Conservation (phyloP, 192 early-diverging fungal genomes). For the Backusella sp. region DNA sequence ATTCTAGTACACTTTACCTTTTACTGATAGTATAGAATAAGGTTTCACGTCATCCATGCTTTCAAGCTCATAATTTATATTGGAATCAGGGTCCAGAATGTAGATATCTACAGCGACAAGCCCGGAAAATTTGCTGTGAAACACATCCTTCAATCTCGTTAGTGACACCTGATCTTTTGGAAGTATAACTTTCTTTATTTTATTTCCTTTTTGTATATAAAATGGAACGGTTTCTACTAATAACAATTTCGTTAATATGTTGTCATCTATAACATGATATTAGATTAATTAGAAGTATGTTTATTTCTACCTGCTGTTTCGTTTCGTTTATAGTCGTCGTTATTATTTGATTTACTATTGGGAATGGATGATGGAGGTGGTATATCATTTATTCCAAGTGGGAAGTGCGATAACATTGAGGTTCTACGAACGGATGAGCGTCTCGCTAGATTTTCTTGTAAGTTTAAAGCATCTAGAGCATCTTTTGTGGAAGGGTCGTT, state of each 20-base stretch:
- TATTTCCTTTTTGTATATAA: constrained; percentile 58
- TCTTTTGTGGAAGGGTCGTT: constrained; percentile 27
- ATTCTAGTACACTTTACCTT: neutral
- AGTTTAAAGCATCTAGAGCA: constrained; percentile 24
- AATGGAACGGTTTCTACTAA: constrained; percentile 20
- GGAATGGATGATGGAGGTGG: neutral
- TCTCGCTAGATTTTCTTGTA: constrained; percentile 27
- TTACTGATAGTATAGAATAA: constrained; percentile 47
- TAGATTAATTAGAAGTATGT: neutral
- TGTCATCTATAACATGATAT: neutral
- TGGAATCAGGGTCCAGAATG: constrained; percentile 47
- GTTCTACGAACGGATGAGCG: constrained; percentile 30
- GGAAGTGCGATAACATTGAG: neutral
- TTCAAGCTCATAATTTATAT: constrained; percentile 65
- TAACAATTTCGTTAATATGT: neutral
- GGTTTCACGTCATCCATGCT: constrained; percentile 54
- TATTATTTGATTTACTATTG: neutral
- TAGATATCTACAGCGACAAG: constrained; percentile 56
- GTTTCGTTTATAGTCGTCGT: neutral
- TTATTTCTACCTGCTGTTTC: neutral
- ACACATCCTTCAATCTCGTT: constrained; percentile 52
- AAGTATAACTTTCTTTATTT: constrained; percentile 51
- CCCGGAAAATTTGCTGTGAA: constrained; percentile 64
- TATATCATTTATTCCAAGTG: neutral
- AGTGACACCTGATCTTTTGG: constrained; percentile 42